These are phyloP conservation scores for Acer negundo DNA, from an alignment of 345 rosid genomes.

Conservation along the genomic window DNA sequence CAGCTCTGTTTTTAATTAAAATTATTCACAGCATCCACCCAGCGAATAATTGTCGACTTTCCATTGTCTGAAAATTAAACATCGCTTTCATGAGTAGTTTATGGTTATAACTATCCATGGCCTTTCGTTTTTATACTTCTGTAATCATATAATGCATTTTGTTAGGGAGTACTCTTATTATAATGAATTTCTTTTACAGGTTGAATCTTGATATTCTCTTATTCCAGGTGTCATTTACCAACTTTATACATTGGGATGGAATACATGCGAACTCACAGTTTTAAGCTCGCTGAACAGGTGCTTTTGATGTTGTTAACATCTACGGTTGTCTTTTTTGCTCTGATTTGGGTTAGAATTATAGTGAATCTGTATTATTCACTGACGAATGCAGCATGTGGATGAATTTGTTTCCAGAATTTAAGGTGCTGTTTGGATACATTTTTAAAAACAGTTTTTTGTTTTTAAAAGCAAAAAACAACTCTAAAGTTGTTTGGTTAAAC, in stretches of 20 bases:
- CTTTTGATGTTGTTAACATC: slow-evolving; percentile 21
- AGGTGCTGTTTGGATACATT: too few species aligned
- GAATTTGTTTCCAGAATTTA: not conserved
- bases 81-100: not conserved
- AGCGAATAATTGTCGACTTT: not conserved
- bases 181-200: slow-evolving; percentile 58
- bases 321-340: not conserved
- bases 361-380: not conserved
- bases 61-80: not conserved
- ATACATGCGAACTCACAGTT: slow-evolving; percentile 96
- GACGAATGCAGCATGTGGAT: not conserved
- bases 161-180: slow-evolving; percentile 51
- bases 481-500: too few species aligned
- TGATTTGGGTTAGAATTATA: slow-evolving; percentile 1
- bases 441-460: too few species aligned
- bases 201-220: slow-evolving; percentile 75
- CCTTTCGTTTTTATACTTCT: not conserved
- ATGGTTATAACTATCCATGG: slow-evolving; percentile 5
- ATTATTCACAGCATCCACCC: not conserved
- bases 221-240: slow-evolving; percentile 97
- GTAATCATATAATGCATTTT: slow-evolving; percentile 21
- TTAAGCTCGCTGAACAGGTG: slow-evolving; percentile 99
- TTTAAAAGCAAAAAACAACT: too few species aligned
- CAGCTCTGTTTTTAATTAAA: not conserved
- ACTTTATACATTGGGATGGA: slow-evolving; percentile 97